These are phyloP conservation scores for Lipomyces mesembrius DNA, from an alignment of 805 yeast genomes.

Conservation along the genomic window DNA sequence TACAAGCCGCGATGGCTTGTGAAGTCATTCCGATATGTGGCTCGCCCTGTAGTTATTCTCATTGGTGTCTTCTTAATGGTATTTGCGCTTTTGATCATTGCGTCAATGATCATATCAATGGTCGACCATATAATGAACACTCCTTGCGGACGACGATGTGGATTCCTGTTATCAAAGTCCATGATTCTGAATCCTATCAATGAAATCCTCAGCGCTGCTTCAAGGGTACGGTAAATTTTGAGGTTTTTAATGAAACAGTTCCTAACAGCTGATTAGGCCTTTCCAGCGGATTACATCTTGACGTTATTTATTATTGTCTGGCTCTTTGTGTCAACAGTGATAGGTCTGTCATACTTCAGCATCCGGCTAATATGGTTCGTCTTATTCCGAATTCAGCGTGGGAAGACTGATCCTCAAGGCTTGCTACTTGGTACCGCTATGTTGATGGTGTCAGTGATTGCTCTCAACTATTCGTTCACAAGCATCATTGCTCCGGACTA, in stretches of 20 bases:
- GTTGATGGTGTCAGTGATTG: conserved; percentile 37
- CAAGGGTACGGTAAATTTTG: conserved; percentile 16
- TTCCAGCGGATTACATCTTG: conserved; percentile 37
- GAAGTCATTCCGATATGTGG: conserved; percentile 20
- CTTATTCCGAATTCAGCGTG: conserved; percentile 36
- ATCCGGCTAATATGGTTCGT: conserved; percentile 37
- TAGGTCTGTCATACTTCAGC: conserved; percentile 38
- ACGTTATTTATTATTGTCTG: conserved; percentile 34
- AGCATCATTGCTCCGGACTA: conserved; percentile 37
- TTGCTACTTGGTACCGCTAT: conserved; percentile 34
- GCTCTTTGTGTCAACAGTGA: conserved; percentile 35
- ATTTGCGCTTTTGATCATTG: conserved; percentile 30
- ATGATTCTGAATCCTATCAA: conserved; percentile 34
- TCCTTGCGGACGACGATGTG: conserved; percentile 37
- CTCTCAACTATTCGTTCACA: conserved; percentile 36
- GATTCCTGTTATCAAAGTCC: conserved; percentile 27
- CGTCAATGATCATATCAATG: conserved; percentile 35
- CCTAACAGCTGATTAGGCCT: conserved; percentile 14
- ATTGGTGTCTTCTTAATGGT: conserved; percentile 32
- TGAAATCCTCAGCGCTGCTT: conserved; percentile 31
- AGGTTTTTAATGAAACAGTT: not conserved
- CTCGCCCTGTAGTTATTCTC: conserved; percentile 28
- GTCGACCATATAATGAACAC: conserved; percentile 35
- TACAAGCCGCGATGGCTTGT: conserved; percentile 34
- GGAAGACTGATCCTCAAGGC: conserved; percentile 38